These are phyloP conservation scores for Botrytis tulipae DNA, from an alignment of 2,329 filamentous ascomycete genomes.

Conservation along the genomic window DNA sequence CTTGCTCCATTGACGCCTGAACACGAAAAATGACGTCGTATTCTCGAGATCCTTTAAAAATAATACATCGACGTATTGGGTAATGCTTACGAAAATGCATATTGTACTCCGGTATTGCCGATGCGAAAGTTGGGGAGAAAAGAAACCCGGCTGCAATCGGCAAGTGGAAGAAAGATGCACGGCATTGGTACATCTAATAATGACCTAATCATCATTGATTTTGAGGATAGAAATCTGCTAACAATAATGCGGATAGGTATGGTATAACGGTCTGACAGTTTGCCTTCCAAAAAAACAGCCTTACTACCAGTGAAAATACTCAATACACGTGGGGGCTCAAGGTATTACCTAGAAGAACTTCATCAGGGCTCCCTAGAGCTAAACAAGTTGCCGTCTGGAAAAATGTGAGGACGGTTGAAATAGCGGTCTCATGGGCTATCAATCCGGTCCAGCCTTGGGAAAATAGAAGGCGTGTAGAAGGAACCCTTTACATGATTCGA, in stretches of 20 bases:
- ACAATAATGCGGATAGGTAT: slow-evolving; percentile 4
- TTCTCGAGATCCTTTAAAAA: slow-evolving; percentile 2
- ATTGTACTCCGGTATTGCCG: not conserved
- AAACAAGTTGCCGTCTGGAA: slow-evolving; percentile 4
- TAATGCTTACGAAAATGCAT: slow-evolving; percentile 14
- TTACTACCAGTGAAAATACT: not conserved
- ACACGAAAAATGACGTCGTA: slow-evolving; percentile 5
- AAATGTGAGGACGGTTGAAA: slow-evolving; percentile 8
- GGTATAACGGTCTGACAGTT: slow-evolving; percentile 15
- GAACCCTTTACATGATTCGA: slow-evolving; percentile 12
- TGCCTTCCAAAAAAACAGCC: not conserved
- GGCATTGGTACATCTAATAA: not conserved
- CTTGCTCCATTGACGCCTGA: not conserved
- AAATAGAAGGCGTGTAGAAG: not conserved
- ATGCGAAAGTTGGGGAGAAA: not conserved
- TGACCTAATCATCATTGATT: not conserved
- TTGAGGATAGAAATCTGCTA: not conserved
- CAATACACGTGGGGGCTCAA: slow-evolving; percentile 16
- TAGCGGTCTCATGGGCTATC: not conserved
- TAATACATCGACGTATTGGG: not conserved
- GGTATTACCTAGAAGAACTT: slow-evolving; percentile 15
- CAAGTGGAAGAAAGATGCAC: not conserved
- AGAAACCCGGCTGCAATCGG: not conserved
- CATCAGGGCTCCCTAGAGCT: slow-evolving; percentile 8
- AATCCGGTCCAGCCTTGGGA: not conserved